These are phyloP conservation scores for Cardamine chenopodiifolia DNA, from an alignment of 345 rosid genomes.

Conservation along the genomic window DNA sequence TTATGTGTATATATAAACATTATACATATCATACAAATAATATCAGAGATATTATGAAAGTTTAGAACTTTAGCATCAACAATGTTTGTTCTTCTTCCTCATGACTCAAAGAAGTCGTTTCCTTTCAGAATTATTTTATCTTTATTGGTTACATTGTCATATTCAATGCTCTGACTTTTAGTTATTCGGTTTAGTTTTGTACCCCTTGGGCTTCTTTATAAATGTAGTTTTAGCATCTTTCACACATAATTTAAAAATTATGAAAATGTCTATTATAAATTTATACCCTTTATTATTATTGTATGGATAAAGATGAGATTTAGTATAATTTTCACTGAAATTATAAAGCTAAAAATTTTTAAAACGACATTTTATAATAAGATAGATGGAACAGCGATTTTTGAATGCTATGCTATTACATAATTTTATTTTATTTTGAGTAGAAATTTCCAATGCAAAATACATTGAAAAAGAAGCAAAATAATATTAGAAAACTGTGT, in stretches of 20 bases:
- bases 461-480: background rate
- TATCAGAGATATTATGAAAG: slow-evolving; percentile 4
- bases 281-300: too few relatives aligned
- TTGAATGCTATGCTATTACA: background rate
- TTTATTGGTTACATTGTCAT: background rate
- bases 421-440: background rate
- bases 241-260: background rate
- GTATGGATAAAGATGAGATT: background rate
- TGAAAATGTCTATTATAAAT: background rate
- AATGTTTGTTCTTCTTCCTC: slow-evolving; percentile 18
- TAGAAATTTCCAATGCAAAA: background rate
- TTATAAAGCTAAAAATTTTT: too few relatives aligned
- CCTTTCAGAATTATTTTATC: background rate
- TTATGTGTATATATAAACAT: slow-evolving; percentile 19
- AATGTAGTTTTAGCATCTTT: background rate
- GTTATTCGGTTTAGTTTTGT: background rate
- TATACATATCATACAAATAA: slow-evolving; percentile 22
- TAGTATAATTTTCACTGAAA: background rate
- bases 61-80: slow-evolving; percentile 3
- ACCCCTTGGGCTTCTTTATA: background rate
- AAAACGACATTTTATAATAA: too few relatives aligned
- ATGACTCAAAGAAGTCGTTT: slow-evolving; percentile 25
- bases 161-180: background rate
- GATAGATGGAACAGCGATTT: background rate
- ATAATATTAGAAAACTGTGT: background rate